A percentile compares a stretch with the other conserved stretches of the same genome.
Evolutionary conservation across 345 rosid genomes (phyloP).

Genomic region (Aquilaria yunnanensis): DNA sequence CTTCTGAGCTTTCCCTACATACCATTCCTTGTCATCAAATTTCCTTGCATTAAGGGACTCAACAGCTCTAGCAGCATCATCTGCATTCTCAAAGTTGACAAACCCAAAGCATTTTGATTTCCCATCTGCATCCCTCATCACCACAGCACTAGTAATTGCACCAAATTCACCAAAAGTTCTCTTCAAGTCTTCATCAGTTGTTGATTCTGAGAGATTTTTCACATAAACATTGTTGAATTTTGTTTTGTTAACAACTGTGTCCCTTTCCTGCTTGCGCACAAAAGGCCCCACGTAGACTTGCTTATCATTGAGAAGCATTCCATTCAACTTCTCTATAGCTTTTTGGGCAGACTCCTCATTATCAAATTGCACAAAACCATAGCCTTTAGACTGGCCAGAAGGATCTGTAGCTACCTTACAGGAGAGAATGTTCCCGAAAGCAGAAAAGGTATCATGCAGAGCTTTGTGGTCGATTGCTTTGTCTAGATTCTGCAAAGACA

Average conservation of each 20-base stretch:
- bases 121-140: conserved; percentile 82
- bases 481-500: conserved; percentile 66
- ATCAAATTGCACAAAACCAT: conserved; percentile 93
- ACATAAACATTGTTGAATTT: conserved; percentile 87
- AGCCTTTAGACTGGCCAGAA: conserved; percentile 86
- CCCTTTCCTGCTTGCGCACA: conserved; percentile 93
- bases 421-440: conserved; percentile 79
- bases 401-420: conserved; percentile 90
- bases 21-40: conserved; percentile 86
- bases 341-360: conserved; percentile 69
- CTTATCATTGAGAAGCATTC: conserved; percentile 92
- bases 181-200: conserved; percentile 72
- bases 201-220: conserved; percentile 70
- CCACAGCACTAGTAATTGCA: conserved; percentile 69
- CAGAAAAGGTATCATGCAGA: conserved; percentile 73
- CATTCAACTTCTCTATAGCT: conserved; percentile 77
- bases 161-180: conserved; percentile 75
- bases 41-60: conserved; percentile 78
- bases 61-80: conserved; percentile 86
- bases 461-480: conserved; percentile 88
- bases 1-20: conserved; percentile 88
- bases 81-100: conserved; percentile 82
- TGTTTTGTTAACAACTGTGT: conserved; percentile 30
- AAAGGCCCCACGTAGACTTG: conserved; percentile 96
- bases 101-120: conserved; percentile 90